Evolutionary conservation across 768 basidiomycete genomes (phyloP).

Genomic region (Xerocomellus intermedius): DNA sequence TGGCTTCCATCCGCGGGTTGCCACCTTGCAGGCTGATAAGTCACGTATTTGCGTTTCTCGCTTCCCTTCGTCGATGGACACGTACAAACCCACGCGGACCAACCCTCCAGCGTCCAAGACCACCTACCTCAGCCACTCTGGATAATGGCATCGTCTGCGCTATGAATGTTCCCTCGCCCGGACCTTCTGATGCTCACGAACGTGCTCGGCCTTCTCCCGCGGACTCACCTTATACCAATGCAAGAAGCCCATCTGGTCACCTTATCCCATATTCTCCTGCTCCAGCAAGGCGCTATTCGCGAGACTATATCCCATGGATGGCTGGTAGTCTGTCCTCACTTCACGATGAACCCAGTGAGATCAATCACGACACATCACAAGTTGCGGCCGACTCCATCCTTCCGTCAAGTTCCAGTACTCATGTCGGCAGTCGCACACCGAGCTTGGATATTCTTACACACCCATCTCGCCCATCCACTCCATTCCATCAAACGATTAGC

Average conservation of each 20-base stretch:
- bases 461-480: background rate
- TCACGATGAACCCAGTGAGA: constrained; percentile 14
- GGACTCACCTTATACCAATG: constrained; percentile 12
- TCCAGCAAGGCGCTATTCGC: constrained; percentile 12
- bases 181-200: background rate
- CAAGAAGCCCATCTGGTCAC: constrained; percentile 21
- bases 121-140: background rate
- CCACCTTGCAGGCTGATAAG: background rate
- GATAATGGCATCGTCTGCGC: constrained; percentile 4
- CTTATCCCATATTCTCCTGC: constrained; percentile 15
- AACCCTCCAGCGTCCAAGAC: background rate
- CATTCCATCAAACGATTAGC: background rate
- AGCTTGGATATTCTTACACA: background rate
- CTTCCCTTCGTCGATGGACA: constrained; percentile 1
- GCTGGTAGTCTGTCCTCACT: constrained; percentile 13
- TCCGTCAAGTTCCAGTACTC: background rate
- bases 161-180: constrained; percentile 16
- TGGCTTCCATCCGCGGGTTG: background rate
- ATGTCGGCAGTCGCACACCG: background rate
- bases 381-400: background rate
- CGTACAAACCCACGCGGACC: background rate
- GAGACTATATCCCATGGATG: constrained; percentile 4
- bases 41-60: background rate
- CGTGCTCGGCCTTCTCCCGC: constrained; percentile 5
- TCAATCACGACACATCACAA: background rate